Evolutionary conservation across 2,329 filamentous ascomycete species (phyloP).

Genomic region (Saccharata proteae): DNA sequence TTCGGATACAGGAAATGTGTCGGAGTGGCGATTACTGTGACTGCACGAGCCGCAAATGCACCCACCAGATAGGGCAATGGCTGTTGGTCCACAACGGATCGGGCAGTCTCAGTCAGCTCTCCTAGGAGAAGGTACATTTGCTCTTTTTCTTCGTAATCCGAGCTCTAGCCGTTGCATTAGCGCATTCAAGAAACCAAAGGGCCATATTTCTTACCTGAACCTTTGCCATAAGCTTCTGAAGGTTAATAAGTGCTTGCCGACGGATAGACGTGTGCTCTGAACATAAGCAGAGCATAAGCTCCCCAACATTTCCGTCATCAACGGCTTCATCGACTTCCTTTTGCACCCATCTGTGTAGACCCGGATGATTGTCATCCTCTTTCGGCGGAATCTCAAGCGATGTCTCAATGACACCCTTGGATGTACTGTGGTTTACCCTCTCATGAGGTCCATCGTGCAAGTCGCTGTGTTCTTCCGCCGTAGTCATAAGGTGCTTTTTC

Average conservation of each 20-base stretch:
- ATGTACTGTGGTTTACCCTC: not conserved
- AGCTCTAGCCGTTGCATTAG: not conserved
- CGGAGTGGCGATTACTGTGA: slow-evolving; percentile 62
- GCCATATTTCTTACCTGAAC: slow-evolving; percentile 27
- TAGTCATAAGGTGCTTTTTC: no score
- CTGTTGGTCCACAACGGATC: slow-evolving; percentile 35
- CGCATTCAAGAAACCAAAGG: not conserved
- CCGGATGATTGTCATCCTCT: slow-evolving; percentile 32
- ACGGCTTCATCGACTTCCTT: slow-evolving; percentile 70
- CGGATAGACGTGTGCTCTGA: slow-evolving; percentile 66
- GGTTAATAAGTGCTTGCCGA: slow-evolving; percentile 60
- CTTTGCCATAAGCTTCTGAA: slow-evolving; percentile 49
- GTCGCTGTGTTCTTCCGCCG: no score
- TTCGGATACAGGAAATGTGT: slow-evolving; percentile 77
- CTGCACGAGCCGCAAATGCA: slow-evolving; percentile 60
- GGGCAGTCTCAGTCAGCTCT: slow-evolving; percentile 63
- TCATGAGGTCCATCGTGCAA: no score
- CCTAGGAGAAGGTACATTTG: slow-evolving; percentile 69
- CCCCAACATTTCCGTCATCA: slow-evolving; percentile 60
- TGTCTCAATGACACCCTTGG: not conserved
- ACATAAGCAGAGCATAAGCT: slow-evolving; percentile 62
- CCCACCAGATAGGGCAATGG: slow-evolving; percentile 62
- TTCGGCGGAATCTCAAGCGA: slow-evolving; percentile 23
- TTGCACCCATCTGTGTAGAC: slow-evolving; percentile 52
- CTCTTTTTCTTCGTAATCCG: slow-evolving; percentile 25